phyloP scores from a whole-genome alignment of 1,284 basidiomycete genomes.

The Ceratobasidium sp. region DNA sequence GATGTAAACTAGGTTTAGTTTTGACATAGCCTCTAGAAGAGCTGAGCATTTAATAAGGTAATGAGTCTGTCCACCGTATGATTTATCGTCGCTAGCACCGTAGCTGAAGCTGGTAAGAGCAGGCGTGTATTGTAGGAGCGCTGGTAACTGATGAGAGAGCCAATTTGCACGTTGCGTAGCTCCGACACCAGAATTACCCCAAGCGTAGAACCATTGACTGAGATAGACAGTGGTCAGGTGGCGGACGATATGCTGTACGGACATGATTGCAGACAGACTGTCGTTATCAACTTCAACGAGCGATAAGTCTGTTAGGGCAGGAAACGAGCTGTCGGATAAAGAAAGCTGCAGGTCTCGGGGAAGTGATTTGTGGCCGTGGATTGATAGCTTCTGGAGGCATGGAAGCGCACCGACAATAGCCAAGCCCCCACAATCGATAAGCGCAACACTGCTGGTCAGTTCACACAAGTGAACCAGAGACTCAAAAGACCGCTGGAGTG shows the following conservation, averaged over 20 bases:
- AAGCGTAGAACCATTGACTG: background rate
- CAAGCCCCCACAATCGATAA: constrained; percentile 5
- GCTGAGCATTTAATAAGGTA: too few relatives aligned
- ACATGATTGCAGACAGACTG: background rate
- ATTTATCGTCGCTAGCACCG: too few relatives aligned
- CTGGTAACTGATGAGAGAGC: too few relatives aligned
- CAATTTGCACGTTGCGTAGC: too few relatives aligned
- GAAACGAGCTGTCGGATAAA: constrained; percentile 16
- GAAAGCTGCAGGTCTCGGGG: background rate
- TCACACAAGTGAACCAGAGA: background rate
- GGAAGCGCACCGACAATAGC: constrained; percentile 3
- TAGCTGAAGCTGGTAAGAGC: too few relatives aligned
- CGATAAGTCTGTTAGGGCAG: background rate
- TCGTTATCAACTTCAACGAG: background rate
- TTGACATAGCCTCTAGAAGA: too few relatives aligned
- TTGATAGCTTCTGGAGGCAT: constrained; percentile 3
- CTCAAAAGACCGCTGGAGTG: background rate
- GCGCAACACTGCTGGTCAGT: constrained; percentile 9
- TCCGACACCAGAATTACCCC: too few relatives aligned
- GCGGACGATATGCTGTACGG: background rate
- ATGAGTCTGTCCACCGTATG: too few relatives aligned
- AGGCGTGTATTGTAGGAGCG: too few relatives aligned
- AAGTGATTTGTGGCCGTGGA: background rate
- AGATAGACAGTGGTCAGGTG: background rate
- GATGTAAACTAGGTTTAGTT: too few relatives aligned